Evolutionary conservation across 768 basidiomycete genomes (phyloP).

Genomic region (Termitomyces bulborhizus): DNA sequence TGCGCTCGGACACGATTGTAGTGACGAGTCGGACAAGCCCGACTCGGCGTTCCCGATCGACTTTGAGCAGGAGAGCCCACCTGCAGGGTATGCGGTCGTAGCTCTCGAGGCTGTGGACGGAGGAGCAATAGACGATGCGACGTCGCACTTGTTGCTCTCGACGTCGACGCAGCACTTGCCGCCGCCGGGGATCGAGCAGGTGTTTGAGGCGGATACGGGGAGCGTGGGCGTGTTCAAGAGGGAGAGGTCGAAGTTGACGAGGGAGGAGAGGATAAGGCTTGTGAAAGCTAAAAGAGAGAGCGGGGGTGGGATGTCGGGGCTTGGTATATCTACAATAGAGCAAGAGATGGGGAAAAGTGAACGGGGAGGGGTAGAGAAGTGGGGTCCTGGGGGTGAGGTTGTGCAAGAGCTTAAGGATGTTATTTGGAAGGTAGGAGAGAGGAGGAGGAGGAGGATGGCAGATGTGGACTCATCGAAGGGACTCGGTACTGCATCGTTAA

Average conservation of each 20-base stretch:
- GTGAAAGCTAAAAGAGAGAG: constrained; percentile 50
- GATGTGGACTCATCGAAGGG: constrained; percentile 2
- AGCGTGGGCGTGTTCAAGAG: constrained; percentile 36
- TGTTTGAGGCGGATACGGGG: constrained; percentile 68
- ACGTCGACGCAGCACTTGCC: constrained; percentile 52
- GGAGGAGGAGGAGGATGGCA: constrained; percentile 49
- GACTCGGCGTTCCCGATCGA: constrained; percentile 34
- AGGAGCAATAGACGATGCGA: constrained; percentile 43
- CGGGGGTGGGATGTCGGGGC: constrained; percentile 22
- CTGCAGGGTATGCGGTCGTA: constrained; percentile 16
- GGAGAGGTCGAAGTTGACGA: constrained; percentile 58
- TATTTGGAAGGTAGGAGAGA: constrained; percentile 80
- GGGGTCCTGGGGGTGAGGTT: constrained; percentile 75
- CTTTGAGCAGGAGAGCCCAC: constrained; percentile 15
- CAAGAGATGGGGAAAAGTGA: constrained; percentile 9
- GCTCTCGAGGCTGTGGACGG: constrained; percentile 15
- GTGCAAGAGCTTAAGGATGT: constrained; percentile 83
- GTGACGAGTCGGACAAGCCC: constrained; percentile 48
- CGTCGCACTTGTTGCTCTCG: constrained; percentile 45
- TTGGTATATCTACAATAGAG: constrained; percentile 13
- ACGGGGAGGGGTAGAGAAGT: constrained; percentile 32
- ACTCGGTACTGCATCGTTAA: neutral
- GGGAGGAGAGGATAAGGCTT: constrained; percentile 69
- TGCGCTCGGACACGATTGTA: constrained; percentile 44
- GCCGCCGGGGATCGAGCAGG: constrained; percentile 68